phyloP scores from a whole-genome alignment of 192 early-diverging fungal genomes.

The Coemansia sp. region DNA sequence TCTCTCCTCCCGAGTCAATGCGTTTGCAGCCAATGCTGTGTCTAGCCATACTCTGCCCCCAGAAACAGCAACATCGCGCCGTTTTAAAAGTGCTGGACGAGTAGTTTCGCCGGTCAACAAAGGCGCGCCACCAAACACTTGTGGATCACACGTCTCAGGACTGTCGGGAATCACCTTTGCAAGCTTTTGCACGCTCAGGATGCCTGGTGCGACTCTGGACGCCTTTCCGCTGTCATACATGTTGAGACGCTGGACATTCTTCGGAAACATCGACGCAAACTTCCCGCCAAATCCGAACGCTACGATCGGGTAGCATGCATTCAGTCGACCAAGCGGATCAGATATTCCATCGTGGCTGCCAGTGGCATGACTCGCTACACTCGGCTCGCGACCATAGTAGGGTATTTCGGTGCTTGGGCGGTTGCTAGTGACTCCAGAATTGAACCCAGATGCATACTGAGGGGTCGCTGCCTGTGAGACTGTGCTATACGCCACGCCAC shows the following conservation, averaged over 20 bases:
- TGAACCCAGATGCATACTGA: constrained; percentile 7
- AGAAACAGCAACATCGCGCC: constrained; percentile 36
- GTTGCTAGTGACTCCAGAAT: constrained; percentile 21
- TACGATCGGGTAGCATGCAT: constrained; percentile 56
- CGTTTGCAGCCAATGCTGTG: not conserved
- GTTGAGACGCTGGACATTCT: constrained; percentile 58
- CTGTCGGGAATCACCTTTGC: constrained; percentile 42
- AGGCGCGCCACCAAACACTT: constrained; percentile 38
- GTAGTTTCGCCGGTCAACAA: constrained; percentile 67
- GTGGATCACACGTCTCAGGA: constrained; percentile 5
- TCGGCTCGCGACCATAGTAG: constrained; percentile 20
- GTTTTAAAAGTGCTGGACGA: constrained; percentile 59
- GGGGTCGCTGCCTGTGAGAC: not conserved
- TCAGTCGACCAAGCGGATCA: constrained; percentile 37
- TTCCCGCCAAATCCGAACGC: constrained; percentile 78
- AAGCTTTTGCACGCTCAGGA: constrained; percentile 55
- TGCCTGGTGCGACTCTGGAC: constrained; percentile 55
- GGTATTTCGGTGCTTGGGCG: constrained; percentile 28
- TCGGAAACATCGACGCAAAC: constrained; percentile 68
- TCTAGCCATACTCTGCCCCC: constrained; percentile 26
- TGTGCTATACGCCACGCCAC: not conserved
- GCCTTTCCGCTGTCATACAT: constrained; percentile 38
- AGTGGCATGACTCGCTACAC: not conserved
- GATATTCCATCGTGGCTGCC: not conserved
- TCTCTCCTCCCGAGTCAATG: constrained; percentile 19